These are phyloP conservation scores for Fragosphaeria purpurea DNA, from an alignment of 2,329 filamentous ascomycete species.

Conservation along the genomic window DNA sequence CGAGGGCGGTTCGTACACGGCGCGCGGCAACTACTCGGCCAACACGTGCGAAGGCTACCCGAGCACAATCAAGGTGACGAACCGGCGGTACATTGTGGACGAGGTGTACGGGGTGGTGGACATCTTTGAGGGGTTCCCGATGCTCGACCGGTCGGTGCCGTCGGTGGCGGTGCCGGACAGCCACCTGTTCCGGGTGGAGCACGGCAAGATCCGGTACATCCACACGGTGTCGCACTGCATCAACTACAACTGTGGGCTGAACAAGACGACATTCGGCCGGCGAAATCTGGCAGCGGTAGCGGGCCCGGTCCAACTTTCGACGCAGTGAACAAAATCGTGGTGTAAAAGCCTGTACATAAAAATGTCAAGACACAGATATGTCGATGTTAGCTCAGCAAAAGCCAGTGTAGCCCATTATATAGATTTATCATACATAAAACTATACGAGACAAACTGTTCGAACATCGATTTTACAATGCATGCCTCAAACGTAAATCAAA, in stretches of 20 bases:
- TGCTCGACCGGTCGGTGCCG: constrained; percentile 12
- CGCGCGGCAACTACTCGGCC: constrained; percentile 9
- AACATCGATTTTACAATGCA: no score
- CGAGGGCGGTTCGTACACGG: constrained; percentile 15
- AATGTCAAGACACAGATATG: no score
- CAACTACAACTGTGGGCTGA: neutral
- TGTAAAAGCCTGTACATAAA: no score
- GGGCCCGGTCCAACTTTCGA: neutral
- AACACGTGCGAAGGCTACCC: constrained; percentile 17
- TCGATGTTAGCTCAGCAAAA: no score
- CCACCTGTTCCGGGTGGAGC: constrained; percentile 24
- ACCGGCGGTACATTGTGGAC: constrained; percentile 18
- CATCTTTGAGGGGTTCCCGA: constrained; percentile 21
- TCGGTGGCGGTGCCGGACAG: constrained; percentile 19
- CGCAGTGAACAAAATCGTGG: neutral
- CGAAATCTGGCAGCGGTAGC: neutral
- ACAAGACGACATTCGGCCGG: neutral
- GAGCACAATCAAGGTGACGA: constrained; percentile 13
- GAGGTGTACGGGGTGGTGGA: constrained; percentile 16
- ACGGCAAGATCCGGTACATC: constrained; percentile 22
- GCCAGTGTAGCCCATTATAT: no score
- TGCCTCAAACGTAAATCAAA: no score
- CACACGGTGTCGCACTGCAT: constrained; percentile 17
- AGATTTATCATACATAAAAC: no score
- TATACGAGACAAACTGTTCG: no score